A percentile compares a stretch with the other conserved stretches of the same genome.
Conservation (phyloP, 345 rosid genomes). For the Acer negundo region DNA sequence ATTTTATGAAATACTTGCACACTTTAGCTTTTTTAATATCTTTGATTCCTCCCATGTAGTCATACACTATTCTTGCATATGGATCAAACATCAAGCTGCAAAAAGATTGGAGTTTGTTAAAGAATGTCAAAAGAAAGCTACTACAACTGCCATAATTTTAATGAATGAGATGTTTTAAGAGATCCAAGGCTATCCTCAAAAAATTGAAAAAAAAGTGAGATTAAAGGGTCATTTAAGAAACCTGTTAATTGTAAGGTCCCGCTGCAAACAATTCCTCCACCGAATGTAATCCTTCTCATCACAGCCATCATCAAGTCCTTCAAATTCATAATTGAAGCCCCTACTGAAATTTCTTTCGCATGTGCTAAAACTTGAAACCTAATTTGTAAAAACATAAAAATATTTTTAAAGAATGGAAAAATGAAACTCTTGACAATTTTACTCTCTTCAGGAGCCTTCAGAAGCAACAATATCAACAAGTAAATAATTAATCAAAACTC, state of each 20-base stretch:
- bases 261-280: conserved; percentile 74
- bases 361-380: conserved; percentile 81
- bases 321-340: conserved; percentile 31
- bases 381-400: conserved; percentile 18
- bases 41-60: conserved; percentile 87
- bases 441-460: not conserved
- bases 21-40: conserved; percentile 92
- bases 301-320: conserved; percentile 40
- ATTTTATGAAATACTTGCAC: conserved; percentile 57
- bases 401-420: not conserved
- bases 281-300: conserved; percentile 67
- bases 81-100: conserved; percentile 96
- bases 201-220: conserved; percentile 23
- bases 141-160: not conserved
- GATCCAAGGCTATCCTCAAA: conserved; percentile 28
- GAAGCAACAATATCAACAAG: not conserved
- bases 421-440: not conserved
- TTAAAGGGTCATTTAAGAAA: conserved; percentile 28
- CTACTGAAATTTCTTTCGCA: conserved; percentile 30
- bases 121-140: not conserved
- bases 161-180: conserved; percentile 13
- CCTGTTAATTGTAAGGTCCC: conserved; percentile 98
- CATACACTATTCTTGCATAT: conserved; percentile 73
- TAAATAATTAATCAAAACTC: not conserved
- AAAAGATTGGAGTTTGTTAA: conserved; percentile 14